Base-by-base conservation (phyloP, 2,329 filamentous ascomycete species). In the Harringtonia aguacate region DNA sequence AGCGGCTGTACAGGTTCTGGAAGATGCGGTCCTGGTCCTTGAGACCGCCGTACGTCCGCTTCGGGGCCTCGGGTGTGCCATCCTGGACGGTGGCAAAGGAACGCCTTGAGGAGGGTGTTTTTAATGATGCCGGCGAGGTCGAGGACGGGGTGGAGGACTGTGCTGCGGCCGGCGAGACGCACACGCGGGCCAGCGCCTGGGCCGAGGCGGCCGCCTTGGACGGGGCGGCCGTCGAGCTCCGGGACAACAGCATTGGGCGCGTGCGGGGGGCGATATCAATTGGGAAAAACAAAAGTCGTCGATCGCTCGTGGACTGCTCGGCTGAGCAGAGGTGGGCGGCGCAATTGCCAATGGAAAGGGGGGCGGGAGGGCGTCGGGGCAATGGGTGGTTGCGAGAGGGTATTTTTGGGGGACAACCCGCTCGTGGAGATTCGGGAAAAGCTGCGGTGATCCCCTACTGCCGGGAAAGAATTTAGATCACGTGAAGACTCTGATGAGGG, bases 1-100 rank as follows among this genome's bases (percentile, higher is more conserved):
- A 87, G 62, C 92, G 87, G 58, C 87, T 82, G 70, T 98, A 98
- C 47, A 98, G 76, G 70, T 98, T 98, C 72, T 94, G 89, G 70
- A 98, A 98, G 68, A 98, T 98, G 58, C 92, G 82, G 70, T 98
- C 92, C 71, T 97, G 88, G 64, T 98, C 92, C 69, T 80, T 85
- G 56, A 98, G 76, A 46, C 87, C 88, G 58, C 92, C 88, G 66
- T 94, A 85, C 53, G 77, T 75, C 55, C 77, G 79, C 64, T 84
- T 81, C 52, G 76, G 67, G 55, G 81, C 73, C 50, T 72, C 65
- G 15, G 50, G 48, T 4, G 41, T 34, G 56, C 72, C 73, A 65
- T 89, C 84, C 63, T 86, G 81, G 55, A 88, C 84, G 49, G 85
- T 87, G 58, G 86, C 86, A 68, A 95, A 84, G 55, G 75, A 75